Evolutionary conservation across 2,329 filamentous ascomycete species (phyloP), one percentile per base, ranked within the genome.

Genomic region (Lecanicillium sp.): DNA sequence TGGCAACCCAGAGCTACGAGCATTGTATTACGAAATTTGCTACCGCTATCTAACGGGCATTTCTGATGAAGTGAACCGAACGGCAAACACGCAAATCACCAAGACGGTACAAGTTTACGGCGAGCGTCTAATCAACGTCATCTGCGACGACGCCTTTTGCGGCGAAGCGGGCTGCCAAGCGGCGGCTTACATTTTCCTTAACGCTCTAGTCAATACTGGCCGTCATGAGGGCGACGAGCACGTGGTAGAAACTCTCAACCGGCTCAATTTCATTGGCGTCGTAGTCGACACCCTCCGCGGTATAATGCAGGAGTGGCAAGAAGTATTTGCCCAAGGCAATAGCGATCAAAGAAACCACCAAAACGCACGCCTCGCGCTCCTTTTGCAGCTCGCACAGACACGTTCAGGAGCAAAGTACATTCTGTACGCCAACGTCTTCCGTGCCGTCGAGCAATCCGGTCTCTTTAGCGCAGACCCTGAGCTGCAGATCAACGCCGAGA

Each of bases 61-160:
- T 49, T 61, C 74, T 7, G 69, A 76, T 43, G 62, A 71, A 35
- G 65, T 71, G 29, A 62, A 72, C 38, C 56, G 66, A 30, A 57
- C 59, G 12, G 63, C 68, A 3, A 69, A 65, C 28, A 59, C 64
- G 19, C 74, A 85, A 55, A 81, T 84, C 1, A 73, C 94, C 48
- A 87, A 85, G 57, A 78, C 82, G 4, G 80, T 87, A 29, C 66
- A 69, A 35, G 57, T 70, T 11, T 75, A 74, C 32, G 89, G 92
- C 29, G 84, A 87, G 51, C 75, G 84, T 39, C 69, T 96, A 29
- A 74, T 96, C 43, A 87, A 90, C 50, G 79, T 87, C 18, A 71
- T 95, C 31, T 95, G 89, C 55, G 92, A 98, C 53, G 92, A 98
- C 63, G 89, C 88, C 15, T 90, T 89, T 57, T 80, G 83, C 43